These are phyloP conservation scores for Leccinum imitatum DNA, from an alignment of 768 basidiomycete species.

Conservation along the genomic window DNA sequence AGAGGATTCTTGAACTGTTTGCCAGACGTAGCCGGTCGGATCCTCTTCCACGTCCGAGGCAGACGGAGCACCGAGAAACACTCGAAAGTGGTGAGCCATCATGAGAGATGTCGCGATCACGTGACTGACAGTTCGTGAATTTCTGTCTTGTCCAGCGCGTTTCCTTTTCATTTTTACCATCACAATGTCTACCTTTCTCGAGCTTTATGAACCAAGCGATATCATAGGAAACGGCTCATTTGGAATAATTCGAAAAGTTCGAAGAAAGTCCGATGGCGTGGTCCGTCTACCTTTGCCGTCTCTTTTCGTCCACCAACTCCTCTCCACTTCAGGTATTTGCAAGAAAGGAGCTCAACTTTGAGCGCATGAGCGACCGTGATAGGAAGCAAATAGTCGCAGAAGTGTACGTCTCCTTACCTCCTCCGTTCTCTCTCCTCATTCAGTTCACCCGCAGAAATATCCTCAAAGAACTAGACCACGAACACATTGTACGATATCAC, in stretches of 20 bases:
- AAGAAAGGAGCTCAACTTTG: slow-evolving; percentile 95
- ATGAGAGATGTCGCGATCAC: slow-evolving; percentile 31
- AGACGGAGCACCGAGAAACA: slow-evolving; percentile 53
- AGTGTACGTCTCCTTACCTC: slow-evolving; percentile 63
- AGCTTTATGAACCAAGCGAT: slow-evolving; percentile 83
- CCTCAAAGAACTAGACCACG: slow-evolving; percentile 91
- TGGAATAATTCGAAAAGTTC: slow-evolving; percentile 95
- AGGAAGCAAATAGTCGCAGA: slow-evolving; percentile 96
- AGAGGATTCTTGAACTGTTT: slow-evolving; percentile 24
- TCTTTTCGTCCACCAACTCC: neutral
- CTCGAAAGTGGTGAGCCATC: slow-evolving; percentile 40
- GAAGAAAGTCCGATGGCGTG: slow-evolving; percentile 76
- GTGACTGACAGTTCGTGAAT: slow-evolving; percentile 21
- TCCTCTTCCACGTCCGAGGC: slow-evolving; percentile 37
- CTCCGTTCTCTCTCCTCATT: neutral
- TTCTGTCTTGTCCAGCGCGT: slow-evolving; percentile 20
- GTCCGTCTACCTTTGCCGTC: slow-evolving; percentile 46
- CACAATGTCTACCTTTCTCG: slow-evolving; percentile 49
- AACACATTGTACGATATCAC: slow-evolving; percentile 94
- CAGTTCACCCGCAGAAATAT: slow-evolving; percentile 66
- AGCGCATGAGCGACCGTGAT: slow-evolving; percentile 94
- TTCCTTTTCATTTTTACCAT: neutral
- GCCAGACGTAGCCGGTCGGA: slow-evolving; percentile 44
- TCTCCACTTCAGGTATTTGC: slow-evolving; percentile 64
- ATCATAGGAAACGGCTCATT: slow-evolving; percentile 97